Base-by-base conservation (phyloP, 768 basidiomycete species). In the Cubamyces sp. region DNA sequence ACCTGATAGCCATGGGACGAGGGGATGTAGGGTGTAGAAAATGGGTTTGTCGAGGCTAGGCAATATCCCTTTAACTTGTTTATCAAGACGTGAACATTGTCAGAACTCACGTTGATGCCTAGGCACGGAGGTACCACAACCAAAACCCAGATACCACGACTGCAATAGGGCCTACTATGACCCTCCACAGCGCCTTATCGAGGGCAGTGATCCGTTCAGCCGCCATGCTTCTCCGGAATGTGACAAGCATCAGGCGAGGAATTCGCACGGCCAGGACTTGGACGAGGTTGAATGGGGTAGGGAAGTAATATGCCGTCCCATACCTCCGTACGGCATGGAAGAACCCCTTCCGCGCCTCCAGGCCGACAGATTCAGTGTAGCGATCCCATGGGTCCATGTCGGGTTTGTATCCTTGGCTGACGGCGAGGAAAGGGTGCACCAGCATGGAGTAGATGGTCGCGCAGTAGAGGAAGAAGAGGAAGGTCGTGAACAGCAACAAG, bases 201-300 rank as follows among this genome's bases (percentile, higher is more conserved):
- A 74, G 60, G 9, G 25, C 46, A 2, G 68, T 34, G 21, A 67
- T 42, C 5, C 6, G n/a, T n/a, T 57, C 30, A 1, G 25, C 62
- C 4, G 43, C 49, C 15, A 64, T 55, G 26, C 61, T 70, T 26
- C 65, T 54, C 21, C 74, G 72, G 8, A 70, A 12, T 21, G 49
- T 42, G 15, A 69, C 54, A 3, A 69, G 23, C 21, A 60, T 1
- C 2, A 49, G 9, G 4, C 23, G 23, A 21, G 74, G 55, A 51
- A 60, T 37, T 19, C 49, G 62, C 9, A 73, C 64, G 25, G 71
- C 49, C 4, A 69, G 0, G 7, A 71, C 12, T 8, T 67, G 73
- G 4, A 84, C 34, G 49, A 86, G 57, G 70, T 83, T 86, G 69
- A 86, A 76, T 0, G 84, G 85, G 5, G 82, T 75, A 3, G 83